Conservation (phyloP, 2,329 filamentous ascomycete genomes). For the Diaporthe amygdali region DNA sequence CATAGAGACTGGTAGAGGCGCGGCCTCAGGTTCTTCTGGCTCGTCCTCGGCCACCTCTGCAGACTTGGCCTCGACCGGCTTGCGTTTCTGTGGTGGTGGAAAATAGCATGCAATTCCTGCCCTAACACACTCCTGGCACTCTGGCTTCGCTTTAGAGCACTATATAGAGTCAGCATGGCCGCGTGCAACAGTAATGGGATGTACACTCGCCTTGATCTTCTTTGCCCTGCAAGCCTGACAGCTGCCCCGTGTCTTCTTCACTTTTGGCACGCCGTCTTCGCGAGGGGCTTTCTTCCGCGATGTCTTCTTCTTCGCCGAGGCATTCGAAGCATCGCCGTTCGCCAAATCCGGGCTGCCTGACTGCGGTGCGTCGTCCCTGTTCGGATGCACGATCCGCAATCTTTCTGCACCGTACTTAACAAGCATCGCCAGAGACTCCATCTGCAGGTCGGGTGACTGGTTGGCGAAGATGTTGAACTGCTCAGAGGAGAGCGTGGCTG, state of each 20-base stretch:
- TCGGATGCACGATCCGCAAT: constrained; percentile 61
- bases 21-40: not conserved
- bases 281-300: constrained; percentile 34
- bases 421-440: constrained; percentile 61
- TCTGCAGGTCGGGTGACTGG: constrained; percentile 60
- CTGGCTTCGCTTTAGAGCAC: constrained; percentile 42
- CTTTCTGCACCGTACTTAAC: constrained; percentile 62
- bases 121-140: constrained; percentile 35
- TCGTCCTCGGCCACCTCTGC: constrained; percentile 12
- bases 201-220: constrained; percentile 33
- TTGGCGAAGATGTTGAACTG: constrained; percentile 67
- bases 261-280: constrained; percentile 31
- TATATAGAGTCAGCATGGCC: not conserved
- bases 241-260: constrained; percentile 37
- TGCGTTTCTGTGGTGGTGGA: constrained; percentile 18
- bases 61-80: not conserved
- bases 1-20: not conserved
- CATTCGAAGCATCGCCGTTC: constrained; percentile 17
- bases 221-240: constrained; percentile 39
- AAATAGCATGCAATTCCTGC: constrained; percentile 26
- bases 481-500: constrained; percentile 55
- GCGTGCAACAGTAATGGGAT: not conserved
- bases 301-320: constrained; percentile 35
- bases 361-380: constrained; percentile 38
- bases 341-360: constrained; percentile 25